Percentiles rank a stretch among this genome's conserved stretches.
phyloP scores from a whole-genome alignment of 179 eudicot species.

The Sideroxylon spinosum region DNA sequence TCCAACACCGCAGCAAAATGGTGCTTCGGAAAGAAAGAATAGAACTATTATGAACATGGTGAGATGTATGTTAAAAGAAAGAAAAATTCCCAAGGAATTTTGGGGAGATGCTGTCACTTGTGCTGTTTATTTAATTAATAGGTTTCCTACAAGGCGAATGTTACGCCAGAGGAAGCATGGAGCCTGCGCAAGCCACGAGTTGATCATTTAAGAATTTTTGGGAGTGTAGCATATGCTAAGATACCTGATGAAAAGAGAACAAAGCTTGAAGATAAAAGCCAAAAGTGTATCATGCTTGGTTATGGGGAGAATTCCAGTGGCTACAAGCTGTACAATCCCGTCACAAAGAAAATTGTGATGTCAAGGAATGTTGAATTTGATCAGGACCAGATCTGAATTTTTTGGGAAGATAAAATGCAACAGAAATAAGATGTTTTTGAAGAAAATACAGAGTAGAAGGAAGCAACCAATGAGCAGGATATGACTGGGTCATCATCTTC shows the following conservation, averaged over 20 bases:
- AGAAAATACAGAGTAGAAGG: background rate
- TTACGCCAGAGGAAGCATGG: background rate
- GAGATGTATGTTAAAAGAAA: no score
- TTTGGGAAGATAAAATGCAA: background rate
- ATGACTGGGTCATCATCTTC: background rate
- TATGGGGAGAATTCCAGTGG: background rate
- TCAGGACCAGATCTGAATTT: background rate
- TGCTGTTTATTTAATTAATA: background rate
- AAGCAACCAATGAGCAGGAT: background rate
- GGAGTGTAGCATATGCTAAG: background rate
- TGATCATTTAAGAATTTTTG: background rate
- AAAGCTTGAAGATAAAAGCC: background rate
- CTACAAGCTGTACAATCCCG: background rate
- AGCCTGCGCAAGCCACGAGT: background rate
- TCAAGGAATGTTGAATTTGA: background rate
- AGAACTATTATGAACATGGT: no score
- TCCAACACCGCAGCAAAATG: no score
- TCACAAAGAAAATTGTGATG: background rate
- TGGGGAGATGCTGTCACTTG: background rate
- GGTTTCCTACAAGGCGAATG: background rate
- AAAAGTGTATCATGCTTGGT: background rate
- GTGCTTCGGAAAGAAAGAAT: no score
- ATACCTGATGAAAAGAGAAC: background rate
- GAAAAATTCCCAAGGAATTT: background rate
- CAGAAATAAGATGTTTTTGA: background rate